These are phyloP conservation scores for Aspergillus amoenus DNA, from an alignment of 2,329 filamentous ascomycete genomes.

Conservation along the genomic window DNA sequence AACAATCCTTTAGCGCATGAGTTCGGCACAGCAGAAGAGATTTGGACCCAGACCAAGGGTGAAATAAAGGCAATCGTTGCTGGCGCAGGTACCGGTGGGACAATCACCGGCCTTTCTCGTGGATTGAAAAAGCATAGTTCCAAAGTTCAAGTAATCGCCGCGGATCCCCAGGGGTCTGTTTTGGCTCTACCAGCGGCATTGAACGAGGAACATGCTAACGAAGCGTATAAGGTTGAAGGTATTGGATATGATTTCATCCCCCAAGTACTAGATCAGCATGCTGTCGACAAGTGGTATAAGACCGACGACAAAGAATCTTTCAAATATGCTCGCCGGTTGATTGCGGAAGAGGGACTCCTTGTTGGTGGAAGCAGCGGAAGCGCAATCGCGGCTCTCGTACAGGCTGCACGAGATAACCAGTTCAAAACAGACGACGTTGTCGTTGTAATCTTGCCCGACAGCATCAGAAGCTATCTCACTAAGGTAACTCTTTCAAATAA, in stretches of 20 bases:
- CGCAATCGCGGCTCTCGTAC: conserved; percentile 78
- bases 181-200: conserved; percentile 76
- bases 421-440: conserved; percentile 81
- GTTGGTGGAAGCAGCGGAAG: conserved; percentile 93
- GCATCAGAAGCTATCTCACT: conserved; percentile 93
- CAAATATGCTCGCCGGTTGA: conserved; percentile 81
- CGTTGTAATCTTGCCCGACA: conserved; percentile 90
- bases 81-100: conserved; percentile 92
- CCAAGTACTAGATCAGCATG: conserved; percentile 77
- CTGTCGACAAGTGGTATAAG: conserved; percentile 96
- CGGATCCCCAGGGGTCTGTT: conserved; percentile 89
- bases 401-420: conserved; percentile 72
- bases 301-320: conserved; percentile 93
- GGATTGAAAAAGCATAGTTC: conserved; percentile 86
- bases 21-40: conserved; percentile 90
- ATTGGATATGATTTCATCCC: conserved; percentile 99
- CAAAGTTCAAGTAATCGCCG: conserved; percentile 83
- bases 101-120: conserved; percentile 82
- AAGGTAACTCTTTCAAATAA: conserved; percentile 53
- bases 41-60: conserved; percentile 86
- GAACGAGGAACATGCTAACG: conserved; percentile 77
- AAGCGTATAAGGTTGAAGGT: conserved; percentile 95
- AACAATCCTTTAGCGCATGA: conserved; percentile 96
- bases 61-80: conserved; percentile 81
- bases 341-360: conserved; percentile 89